A percentile compares a stretch with the other conserved stretches of the same genome.
phyloP scores from a whole-genome alignment of 495 filamentous ascomycete genomes.

The Terfezia boudieri region DNA sequence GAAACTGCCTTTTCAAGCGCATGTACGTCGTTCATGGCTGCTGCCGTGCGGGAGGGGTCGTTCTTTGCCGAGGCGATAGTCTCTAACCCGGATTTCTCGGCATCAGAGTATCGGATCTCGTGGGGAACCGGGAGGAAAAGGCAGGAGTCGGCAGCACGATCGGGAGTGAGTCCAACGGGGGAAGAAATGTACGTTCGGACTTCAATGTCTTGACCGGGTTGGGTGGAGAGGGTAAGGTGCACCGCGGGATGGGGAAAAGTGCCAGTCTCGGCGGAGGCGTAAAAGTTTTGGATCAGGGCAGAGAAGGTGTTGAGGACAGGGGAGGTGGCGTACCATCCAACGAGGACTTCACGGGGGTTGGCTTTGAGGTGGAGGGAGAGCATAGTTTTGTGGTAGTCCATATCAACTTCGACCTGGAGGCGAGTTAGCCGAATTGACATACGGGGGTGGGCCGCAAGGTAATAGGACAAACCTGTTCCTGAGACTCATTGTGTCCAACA shows the following conservation, averaged over 20 bases:
- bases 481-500: conserved; percentile 90
- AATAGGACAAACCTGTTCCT: conserved; percentile 40
- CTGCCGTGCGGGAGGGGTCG: conserved; percentile 43
- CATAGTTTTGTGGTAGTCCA: conserved; percentile 99
- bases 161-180: conserved; percentile 80
- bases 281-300: conserved; percentile 98
- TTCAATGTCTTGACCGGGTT: conserved; percentile 61
- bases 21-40: conserved; percentile 67
- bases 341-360: conserved; percentile 75
- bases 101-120: conserved; percentile 72
- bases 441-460: neutral
- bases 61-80: conserved; percentile 63
- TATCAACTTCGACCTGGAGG: conserved; percentile 72
- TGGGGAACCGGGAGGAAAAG: conserved; percentile 91
- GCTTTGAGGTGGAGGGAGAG: conserved; percentile 78
- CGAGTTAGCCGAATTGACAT: neutral
- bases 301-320: conserved; percentile 92
- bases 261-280: conserved; percentile 84
- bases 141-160: conserved; percentile 82
- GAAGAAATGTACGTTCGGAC: conserved; percentile 81
- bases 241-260: conserved; percentile 92
- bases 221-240: conserved; percentile 81
- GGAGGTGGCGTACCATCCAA: conserved; percentile 96
- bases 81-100: conserved; percentile 81
- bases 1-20: conserved; percentile 62